Evolutionary conservation across 148 eudicot species (phyloP).

Genomic region (Fagopyrum esculentum): DNA sequence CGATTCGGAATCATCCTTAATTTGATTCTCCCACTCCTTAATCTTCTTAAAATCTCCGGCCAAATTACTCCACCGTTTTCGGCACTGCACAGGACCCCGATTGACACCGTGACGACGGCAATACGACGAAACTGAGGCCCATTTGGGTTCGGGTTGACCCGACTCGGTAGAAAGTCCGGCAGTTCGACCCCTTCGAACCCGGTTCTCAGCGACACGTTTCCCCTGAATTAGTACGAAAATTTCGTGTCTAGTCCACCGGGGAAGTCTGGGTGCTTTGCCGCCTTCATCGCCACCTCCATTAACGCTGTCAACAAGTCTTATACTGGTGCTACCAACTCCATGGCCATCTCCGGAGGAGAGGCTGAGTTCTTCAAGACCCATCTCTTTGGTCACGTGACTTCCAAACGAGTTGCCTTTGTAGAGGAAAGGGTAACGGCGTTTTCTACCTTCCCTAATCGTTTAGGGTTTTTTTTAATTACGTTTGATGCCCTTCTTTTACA

Average conservation of each 20-base stretch:
- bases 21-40: constrained; percentile 67
- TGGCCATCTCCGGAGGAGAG: no score
- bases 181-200: constrained; percentile 52
- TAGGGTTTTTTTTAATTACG: no score
- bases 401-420: no score
- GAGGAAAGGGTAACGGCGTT: no score
- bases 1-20: constrained; percentile 49
- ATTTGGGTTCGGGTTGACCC: constrained; percentile 58
- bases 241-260: constrained; percentile 87
- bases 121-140: constrained; percentile 78
- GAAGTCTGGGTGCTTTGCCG: constrained; percentile 45
- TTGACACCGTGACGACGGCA: constrained; percentile 83
- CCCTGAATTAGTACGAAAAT: constrained; percentile 82
- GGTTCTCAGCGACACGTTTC: constrained; percentile 66
- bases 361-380: no score
- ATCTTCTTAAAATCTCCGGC: constrained; percentile 92
- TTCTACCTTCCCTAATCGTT: no score
- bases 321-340: no score
- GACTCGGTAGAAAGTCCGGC: constrained; percentile 24
- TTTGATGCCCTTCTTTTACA: no score
- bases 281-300: constrained; percentile 25
- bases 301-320: not conserved
- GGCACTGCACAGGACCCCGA: constrained; percentile 87
- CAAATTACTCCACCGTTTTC: constrained; percentile 90
- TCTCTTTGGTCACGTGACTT: no score